Conservation (phyloP, 2,329 filamentous ascomycete genomes). For the Trichophyton schoenleinii region DNA sequence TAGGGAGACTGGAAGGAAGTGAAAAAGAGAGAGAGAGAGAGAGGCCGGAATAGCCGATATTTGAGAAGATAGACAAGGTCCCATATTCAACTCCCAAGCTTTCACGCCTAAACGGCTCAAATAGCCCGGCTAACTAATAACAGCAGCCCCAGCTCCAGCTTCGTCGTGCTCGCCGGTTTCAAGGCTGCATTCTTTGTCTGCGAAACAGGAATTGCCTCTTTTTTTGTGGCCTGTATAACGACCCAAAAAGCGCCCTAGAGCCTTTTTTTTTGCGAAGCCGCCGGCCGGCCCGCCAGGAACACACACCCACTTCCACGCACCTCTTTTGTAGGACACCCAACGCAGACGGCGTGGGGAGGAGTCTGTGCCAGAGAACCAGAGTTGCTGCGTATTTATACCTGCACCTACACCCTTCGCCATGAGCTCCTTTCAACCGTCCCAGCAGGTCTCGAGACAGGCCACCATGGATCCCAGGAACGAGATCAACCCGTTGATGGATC, state of each 20-base stretch:
- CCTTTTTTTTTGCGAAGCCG: background rate
- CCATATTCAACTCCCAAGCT: no score
- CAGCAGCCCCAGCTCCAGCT: background rate
- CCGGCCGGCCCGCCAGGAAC: background rate
- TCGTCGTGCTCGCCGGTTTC: background rate
- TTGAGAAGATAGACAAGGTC: no score
- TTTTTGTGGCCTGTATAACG: background rate
- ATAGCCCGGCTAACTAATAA: background rate
- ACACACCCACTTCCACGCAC: background rate
- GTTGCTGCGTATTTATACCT: background rate
- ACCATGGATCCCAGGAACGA: conserved; percentile 42
- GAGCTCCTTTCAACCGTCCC: background rate
- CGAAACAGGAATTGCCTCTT: background rate
- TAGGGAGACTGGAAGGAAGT: no score
- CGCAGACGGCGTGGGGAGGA: no score
- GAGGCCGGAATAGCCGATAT: no score
- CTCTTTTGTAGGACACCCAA: background rate
- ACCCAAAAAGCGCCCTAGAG: background rate
- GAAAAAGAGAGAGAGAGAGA: no score
- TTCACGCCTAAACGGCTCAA: background rate
- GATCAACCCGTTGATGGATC: conserved; percentile 44
- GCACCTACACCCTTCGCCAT: background rate
- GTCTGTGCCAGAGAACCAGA: background rate
- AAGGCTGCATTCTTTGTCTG: background rate
- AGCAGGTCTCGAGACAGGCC: conserved; percentile 25